Base-by-base conservation (phyloP, 2,329 filamentous ascomycete species). In the Aspergillus fructus region DNA sequence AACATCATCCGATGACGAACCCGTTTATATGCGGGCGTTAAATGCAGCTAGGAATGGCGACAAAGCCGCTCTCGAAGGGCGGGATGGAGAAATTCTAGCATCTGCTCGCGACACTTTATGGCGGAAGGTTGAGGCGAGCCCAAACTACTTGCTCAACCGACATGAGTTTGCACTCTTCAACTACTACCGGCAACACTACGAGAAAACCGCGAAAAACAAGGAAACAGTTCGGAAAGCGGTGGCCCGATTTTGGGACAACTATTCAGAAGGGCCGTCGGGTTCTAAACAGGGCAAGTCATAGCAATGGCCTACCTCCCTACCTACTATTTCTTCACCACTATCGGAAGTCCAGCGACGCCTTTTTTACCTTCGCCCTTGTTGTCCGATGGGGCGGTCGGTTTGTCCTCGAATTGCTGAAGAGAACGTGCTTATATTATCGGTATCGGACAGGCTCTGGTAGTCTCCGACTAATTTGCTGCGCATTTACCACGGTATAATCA, bases 81-180 rank as follows among this genome's bases (percentile, higher is more conserved):
- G 78, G 52, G 82, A 92, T 56, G 81, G 79, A 67, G 78, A 79
- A 59, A 85, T 88, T 56, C 85, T 96, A 40, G 87, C 92, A 69
- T 72, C 72, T 50, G 87, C 84, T 30, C 77, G 91, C 49, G 69
- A 76, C 2, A 78, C 83, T 61, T 84, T 93, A 62, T 93, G 90
- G 89, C 71, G 69, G 43, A 87, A 85, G 65, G 82, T 96, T 56
- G 76, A 86, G 65, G 78, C 79, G 3, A 78, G 87, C 33, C 89
- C 89, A 1, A 71, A 76, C n/a, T 96, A 93, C 73, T 74, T 94
- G 62, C 86, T 96, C 78, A 85, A 80, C 34, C 80, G 83, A 61
- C 86, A 91, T 73, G 91, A 96, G 75, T 96, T 94, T 68, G 85
- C 89, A 54, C 82, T 96, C 59, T 92, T 96, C 84, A 96, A 94